Percentiles rank a stretch among this genome's conserved stretches.
Conservation (phyloP, 495 filamentous ascomycete genomes). For the Endocarpon pusillum region DNA sequence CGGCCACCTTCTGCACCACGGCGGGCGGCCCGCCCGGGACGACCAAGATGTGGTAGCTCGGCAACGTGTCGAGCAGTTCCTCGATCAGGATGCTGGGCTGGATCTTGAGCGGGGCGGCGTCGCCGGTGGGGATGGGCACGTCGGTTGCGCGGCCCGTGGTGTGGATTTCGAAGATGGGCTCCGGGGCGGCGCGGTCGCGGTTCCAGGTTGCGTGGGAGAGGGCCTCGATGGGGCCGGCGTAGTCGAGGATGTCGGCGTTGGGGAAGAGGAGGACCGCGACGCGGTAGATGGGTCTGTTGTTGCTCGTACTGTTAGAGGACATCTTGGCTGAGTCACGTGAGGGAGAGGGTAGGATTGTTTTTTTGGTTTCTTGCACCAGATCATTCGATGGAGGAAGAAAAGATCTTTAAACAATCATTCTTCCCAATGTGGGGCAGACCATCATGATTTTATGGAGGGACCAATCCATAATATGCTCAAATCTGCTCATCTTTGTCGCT, state of each 20-base stretch:
- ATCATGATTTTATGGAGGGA: no score
- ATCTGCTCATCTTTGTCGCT: no score
- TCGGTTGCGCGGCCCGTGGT: slow-evolving; percentile 20
- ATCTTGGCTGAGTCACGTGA: no score
- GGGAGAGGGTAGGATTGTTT: no score
- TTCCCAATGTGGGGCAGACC: no score
- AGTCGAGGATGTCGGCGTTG: slow-evolving; percentile 41
- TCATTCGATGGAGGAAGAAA: no score
- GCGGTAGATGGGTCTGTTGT: no score
- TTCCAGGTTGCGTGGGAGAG: slow-evolving; percentile 19
- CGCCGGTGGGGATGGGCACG: slow-evolving; percentile 21
- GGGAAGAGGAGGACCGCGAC: slow-evolving; percentile 26
- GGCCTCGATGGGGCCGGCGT: slow-evolving; percentile 49
- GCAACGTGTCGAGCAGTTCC: slow-evolving; percentile 44
- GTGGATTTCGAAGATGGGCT: slow-evolving; percentile 15
- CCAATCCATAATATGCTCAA: no score
- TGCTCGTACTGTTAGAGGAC: no score
- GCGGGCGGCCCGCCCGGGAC: slow-evolving; percentile 38
- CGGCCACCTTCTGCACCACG: slow-evolving; percentile 10
- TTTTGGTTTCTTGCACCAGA: no score
- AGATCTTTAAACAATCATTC: no score
- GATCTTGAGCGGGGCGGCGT: slow-evolving; percentile 13
- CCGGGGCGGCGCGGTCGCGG: slow-evolving; percentile 12
- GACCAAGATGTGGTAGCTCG: slow-evolving; percentile 55
- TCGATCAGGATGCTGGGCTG: slow-evolving; percentile 20